phyloP scores from a whole-genome alignment of 2,329 filamentous ascomycete genomes.

The Penicillium capsulatum region DNA sequence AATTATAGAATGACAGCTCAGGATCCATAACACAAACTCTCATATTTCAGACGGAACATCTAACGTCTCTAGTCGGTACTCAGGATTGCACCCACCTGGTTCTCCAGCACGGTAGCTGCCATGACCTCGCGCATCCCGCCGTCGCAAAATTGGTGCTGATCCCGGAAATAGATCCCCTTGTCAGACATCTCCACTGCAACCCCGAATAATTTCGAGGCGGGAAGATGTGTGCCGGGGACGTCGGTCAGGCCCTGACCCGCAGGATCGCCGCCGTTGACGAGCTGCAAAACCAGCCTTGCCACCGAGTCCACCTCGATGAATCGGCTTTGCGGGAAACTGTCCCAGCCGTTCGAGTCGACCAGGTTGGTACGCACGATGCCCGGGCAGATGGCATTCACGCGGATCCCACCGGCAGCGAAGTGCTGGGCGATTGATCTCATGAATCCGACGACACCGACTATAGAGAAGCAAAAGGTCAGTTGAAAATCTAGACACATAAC shows the following conservation, averaged over 20 bases:
- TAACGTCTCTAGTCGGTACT: conserved; percentile 15
- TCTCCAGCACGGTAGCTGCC: too few species aligned
- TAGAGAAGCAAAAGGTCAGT: conserved; percentile 1
- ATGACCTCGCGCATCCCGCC: conserved; percentile 3
- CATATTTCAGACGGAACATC: conserved; percentile 21
- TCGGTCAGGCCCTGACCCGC: conserved; percentile 15
- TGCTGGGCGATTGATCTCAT: conserved; percentile 36
- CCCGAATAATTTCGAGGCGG: conserved; percentile 9
- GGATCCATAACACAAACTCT: too few species aligned
- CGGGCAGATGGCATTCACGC: conserved; percentile 33
- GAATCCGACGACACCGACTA: conserved; percentile 38
- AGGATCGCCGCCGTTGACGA: conserved; percentile 11
- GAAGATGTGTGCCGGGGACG: conserved; percentile 5
- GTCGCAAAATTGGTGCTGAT: conserved; percentile 15
- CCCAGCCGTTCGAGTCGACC: conserved; percentile 15
- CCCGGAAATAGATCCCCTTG: conserved; percentile 14
- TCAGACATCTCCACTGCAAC: conserved; percentile 18
- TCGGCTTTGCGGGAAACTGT: conserved; percentile 14
- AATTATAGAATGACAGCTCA: conserved; percentile 23
- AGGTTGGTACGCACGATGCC: conserved; percentile 28
- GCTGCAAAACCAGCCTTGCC: conserved; percentile 13
- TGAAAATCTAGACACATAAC: too few species aligned
- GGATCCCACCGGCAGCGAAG: conserved; percentile 35
- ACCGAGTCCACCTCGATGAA: conserved; percentile 15
- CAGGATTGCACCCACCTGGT: too few species aligned